A percentile compares a stretch with the other conserved stretches of the same genome.
phyloP scores from a whole-genome alignment of 1,284 basidiomycete genomes.

The Ustilago lituana region DNA sequence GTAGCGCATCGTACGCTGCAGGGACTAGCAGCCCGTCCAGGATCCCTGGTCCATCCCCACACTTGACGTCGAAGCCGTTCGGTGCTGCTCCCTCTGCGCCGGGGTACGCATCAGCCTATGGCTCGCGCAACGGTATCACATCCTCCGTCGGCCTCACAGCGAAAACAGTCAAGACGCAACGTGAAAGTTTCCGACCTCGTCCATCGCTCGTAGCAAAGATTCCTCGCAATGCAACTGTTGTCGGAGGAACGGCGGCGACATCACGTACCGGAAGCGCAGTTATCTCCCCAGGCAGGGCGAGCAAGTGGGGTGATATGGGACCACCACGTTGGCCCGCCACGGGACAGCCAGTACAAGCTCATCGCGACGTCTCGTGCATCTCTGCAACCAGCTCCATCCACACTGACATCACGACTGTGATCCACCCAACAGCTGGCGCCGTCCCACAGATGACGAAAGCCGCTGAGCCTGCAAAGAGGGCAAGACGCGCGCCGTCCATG shows the following conservation, averaged over 20 bases:
- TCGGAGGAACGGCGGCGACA: slow-evolving; percentile 13
- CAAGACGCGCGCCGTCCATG: slow-evolving; percentile 41
- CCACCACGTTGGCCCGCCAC: slow-evolving; percentile 42
- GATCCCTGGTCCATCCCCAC: slow-evolving; percentile 33
- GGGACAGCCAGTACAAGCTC: slow-evolving; percentile 10
- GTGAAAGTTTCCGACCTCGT: slow-evolving; percentile 46
- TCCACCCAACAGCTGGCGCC: slow-evolving; percentile 17
- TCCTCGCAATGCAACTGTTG: slow-evolving; percentile 17
- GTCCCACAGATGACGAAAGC: neutral
- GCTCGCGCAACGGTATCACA: slow-evolving; percentile 25
- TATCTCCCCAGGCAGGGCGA: slow-evolving; percentile 42
- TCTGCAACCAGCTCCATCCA: slow-evolving; percentile 40
- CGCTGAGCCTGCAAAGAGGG: slow-evolving; percentile 19
- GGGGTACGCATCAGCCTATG: slow-evolving; percentile 19
- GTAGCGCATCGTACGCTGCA: slow-evolving; percentile 30
- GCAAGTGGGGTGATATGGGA: slow-evolving; percentile 53
- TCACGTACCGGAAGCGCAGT: slow-evolving; percentile 1
- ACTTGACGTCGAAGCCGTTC: slow-evolving; percentile 14
- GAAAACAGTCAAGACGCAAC: slow-evolving; percentile 28
- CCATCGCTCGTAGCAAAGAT: slow-evolving; percentile 46
- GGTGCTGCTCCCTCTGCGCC: slow-evolving; percentile 12
- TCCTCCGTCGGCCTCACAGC: slow-evolving; percentile 17
- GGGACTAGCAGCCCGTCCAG: slow-evolving; percentile 40
- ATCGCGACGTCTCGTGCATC: slow-evolving; percentile 41
- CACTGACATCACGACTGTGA: slow-evolving; percentile 45